phyloP scores from a whole-genome alignment of 2,329 filamentous ascomycete genomes.

The Penicillium sp. region DNA sequence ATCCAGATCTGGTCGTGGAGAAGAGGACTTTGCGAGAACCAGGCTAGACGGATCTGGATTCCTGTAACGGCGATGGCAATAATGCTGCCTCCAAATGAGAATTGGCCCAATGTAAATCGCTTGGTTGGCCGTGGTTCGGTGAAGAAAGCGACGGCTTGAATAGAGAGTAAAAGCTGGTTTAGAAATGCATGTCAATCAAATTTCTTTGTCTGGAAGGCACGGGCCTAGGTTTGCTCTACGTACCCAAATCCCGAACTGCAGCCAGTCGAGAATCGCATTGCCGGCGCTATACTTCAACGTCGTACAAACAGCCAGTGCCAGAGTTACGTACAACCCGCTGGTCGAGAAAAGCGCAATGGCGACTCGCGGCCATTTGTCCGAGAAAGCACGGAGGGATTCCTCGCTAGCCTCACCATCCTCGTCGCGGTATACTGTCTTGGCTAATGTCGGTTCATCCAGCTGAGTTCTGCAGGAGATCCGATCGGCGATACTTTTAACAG shows the following conservation, averaged over 20 bases:
- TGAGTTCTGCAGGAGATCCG: constrained; percentile 16
- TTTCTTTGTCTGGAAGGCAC: not conserved
- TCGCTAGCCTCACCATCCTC: constrained; percentile 66
- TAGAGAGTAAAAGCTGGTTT: constrained; percentile 29
- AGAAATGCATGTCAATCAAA: not conserved
- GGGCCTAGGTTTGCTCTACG: constrained; percentile 28
- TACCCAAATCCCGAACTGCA: constrained; percentile 63
- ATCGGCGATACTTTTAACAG: constrained; percentile 21
- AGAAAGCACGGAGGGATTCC: constrained; percentile 62
- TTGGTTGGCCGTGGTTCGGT: constrained; percentile 34
- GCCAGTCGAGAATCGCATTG: constrained; percentile 57
- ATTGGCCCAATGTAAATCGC: constrained; percentile 32
- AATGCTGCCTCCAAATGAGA: constrained; percentile 31
- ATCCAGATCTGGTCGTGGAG: constrained; percentile 31
- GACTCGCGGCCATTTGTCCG: constrained; percentile 58
- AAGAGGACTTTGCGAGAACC: constrained; percentile 18
- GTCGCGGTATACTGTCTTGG: constrained; percentile 60
- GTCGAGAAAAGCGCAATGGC: constrained; percentile 55
- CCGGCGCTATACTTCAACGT: constrained; percentile 36
- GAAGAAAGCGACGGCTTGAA: constrained; percentile 37
- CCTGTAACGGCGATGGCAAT: constrained; percentile 22
- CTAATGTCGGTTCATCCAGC: constrained; percentile 21
- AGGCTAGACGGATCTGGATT: constrained; percentile 32
- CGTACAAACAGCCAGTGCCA: constrained; percentile 56
- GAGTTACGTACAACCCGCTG: constrained; percentile 55